Base-by-base conservation (phyloP, 371 early-diverging fungal species). In the Mortierella sp. region DNA sequence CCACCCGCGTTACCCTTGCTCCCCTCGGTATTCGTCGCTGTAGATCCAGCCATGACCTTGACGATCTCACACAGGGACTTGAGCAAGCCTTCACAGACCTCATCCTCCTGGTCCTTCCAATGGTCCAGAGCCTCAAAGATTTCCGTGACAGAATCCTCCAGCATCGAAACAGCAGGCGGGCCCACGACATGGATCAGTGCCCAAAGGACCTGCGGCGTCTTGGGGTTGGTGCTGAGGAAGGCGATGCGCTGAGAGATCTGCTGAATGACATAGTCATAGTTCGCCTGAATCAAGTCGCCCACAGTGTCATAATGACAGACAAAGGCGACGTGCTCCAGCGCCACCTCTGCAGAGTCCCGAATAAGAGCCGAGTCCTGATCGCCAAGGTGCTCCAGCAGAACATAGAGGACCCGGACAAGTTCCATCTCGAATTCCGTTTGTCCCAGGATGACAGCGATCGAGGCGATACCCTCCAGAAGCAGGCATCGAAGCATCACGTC, bases 221-320 rank as follows among this genome's bases (percentile, higher is more conserved):
- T 79, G 9, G 84, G 84, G 39, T 83, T 83, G 22, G 71, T 61
- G 55, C 79, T 71, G 53, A 83, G 37, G 68, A 83, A 83, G 0
- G 79, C 84, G 39, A 83, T 83, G n/a, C 76, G 41, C 26, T 83
- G 84, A n/a, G 84, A 83, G 6, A 83, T 79, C 64, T 83, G 84
- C 34, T 83, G 84, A 47, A 83, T 75, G 26, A 83, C 84, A 55
- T 83, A 83, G 58, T 83, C 84, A 53, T 83, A 83, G 50, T 83
- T 83, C 3, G 79, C 76, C n/a, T 78, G 79, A 29, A 83, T 67
- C 22, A 83, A 31, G 22, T 79, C 79, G n/a, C 84, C 84, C 8
- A 83, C 73, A 2, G 84, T 72, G 3, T 72, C 64, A 22, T 75
- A 73, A 0, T 48, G 50, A 19, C 79, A 78, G 31, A 78, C 65